Conservation (phyloP, 2,329 filamentous ascomycete species). For the Sclerotiophoma versabilis region DNA sequence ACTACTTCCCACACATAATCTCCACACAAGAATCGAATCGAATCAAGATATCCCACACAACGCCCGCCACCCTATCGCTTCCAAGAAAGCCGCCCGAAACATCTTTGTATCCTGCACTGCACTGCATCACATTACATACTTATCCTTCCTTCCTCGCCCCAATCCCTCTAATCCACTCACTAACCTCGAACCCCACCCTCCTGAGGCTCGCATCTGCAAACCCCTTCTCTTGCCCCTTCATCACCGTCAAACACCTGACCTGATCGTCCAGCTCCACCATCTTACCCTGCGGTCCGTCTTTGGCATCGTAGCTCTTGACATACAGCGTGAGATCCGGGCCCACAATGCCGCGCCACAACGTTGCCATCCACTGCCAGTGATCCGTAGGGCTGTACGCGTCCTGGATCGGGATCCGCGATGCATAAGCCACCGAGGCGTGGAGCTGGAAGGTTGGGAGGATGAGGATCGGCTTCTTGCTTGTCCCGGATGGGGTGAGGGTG, state of each 20-base stretch:
- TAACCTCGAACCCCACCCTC: conserved; percentile 83
- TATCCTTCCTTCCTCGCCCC: conserved; percentile 9
- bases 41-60: too few relatives aligned
- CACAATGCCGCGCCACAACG: conserved; percentile 85
- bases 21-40: conserved; percentile 1
- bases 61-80: background rate
- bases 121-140: background rate
- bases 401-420: conserved; percentile 73
- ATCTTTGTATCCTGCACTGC: background rate
- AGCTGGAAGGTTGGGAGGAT: conserved; percentile 83
- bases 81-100: background rate
- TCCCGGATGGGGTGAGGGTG: conserved; percentile 15
- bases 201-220: conserved; percentile 65
- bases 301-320: conserved; percentile 53
- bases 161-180: conserved; percentile 71
- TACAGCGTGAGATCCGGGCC: conserved; percentile 82
- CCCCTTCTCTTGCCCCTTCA: conserved; percentile 39
- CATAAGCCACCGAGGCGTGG: conserved; percentile 77
- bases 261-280: conserved; percentile 53
- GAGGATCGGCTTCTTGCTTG: conserved; percentile 72
- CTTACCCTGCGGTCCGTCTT: conserved; percentile 44
- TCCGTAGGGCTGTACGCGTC: conserved; percentile 83
- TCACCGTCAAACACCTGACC: conserved; percentile 50
- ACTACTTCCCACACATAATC: background rate
- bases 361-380: conserved; percentile 98